Conservation (phyloP, 805 yeast genomes). For the Zygoascus bituminiphila region DNA sequence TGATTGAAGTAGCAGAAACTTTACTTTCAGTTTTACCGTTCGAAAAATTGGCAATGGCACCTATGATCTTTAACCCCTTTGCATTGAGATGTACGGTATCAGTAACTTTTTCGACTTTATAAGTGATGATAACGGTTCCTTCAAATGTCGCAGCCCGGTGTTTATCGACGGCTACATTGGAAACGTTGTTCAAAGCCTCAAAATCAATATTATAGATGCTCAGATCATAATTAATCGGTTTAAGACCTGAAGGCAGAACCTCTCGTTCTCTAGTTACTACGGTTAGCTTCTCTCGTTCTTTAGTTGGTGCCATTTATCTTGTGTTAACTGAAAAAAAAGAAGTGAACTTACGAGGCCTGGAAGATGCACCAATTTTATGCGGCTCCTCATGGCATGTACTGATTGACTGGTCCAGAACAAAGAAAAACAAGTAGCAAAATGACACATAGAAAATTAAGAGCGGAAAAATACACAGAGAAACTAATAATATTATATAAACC, state of each 20-base stretch:
- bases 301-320: neutral
- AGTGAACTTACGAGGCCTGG: too few species aligned
- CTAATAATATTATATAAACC: too few species aligned
- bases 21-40: constrained; percentile 18
- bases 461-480: too few species aligned
- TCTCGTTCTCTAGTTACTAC: constrained; percentile 14
- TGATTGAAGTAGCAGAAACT: constrained; percentile 24
- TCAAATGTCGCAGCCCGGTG: constrained; percentile 29
- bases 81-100: constrained; percentile 45
- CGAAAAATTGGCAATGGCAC: constrained; percentile 24
- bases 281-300: too few species aligned
- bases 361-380: too few species aligned
- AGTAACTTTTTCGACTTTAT: constrained; percentile 36
- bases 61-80: constrained; percentile 47
- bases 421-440: too few species aligned
- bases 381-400: too few species aligned
- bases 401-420: too few species aligned
- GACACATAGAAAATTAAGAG: too few species aligned
- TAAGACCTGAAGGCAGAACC: constrained; percentile 55
- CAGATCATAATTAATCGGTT: constrained; percentile 68
- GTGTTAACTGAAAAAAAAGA: too few species aligned
- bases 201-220: constrained; percentile 50
- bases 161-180: neutral
- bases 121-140: constrained; percentile 34
- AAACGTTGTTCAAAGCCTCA: neutral